A percentile compares a stretch with the other conserved stretches of the same genome.
Evolutionary conservation across 2,329 filamentous ascomycete genomes (phyloP).

Genomic region (Fusarium sp.): DNA sequence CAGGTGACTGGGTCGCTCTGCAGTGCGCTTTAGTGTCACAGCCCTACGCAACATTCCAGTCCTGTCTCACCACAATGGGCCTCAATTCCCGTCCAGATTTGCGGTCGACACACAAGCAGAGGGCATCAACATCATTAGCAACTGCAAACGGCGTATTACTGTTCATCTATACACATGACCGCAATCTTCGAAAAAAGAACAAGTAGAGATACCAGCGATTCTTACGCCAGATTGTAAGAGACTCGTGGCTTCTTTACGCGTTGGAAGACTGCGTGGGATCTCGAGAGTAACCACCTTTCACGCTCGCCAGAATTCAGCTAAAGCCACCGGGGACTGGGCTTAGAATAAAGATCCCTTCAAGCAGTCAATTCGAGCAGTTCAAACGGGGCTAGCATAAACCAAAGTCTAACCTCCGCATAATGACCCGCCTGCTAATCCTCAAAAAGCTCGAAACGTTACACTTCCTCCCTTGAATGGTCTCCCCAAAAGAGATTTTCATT

Average conservation of each 20-base stretch:
- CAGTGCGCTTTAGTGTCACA: neutral
- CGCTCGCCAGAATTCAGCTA: neutral
- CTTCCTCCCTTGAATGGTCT: conserved; percentile 8
- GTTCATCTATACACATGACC: too few species aligned
- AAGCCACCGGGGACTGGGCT: neutral
- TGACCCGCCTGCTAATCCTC: neutral
- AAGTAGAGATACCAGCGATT: neutral
- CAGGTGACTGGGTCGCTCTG: neutral
- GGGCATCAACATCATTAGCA: neutral
- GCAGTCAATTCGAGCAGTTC: neutral
- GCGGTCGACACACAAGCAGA: neutral
- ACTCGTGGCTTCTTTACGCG: neutral
- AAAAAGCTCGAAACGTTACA: conserved; percentile 10
- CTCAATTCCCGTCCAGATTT: too few species aligned
- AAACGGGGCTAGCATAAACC: neutral
- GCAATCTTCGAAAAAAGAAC: too few species aligned
- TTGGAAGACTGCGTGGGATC: neutral
- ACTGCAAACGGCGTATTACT: too few species aligned
- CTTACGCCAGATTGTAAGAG: neutral
- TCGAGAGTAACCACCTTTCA: neutral
- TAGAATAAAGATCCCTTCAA: neutral
- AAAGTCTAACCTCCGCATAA: neutral
- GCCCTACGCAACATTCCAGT: neutral
- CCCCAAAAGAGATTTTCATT: neutral
- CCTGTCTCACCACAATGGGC: neutral